These are phyloP conservation scores for Trichodelitschia bisporula DNA, from an alignment of 495 filamentous ascomycete species.

Conservation along the genomic window DNA sequence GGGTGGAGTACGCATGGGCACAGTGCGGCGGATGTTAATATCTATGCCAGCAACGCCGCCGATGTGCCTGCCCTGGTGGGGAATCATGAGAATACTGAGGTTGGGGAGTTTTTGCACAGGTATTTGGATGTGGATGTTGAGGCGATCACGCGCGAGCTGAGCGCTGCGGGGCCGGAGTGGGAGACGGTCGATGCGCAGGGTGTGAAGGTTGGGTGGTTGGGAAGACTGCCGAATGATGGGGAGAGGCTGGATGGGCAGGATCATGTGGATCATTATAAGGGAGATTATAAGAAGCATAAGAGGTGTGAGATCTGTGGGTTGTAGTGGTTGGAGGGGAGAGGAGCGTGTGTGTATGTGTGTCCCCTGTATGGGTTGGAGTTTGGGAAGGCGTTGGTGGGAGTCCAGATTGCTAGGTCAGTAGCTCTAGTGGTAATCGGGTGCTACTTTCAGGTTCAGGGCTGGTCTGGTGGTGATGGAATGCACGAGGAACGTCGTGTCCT, in stretches of 20 bases:
- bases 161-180: constrained; percentile 23
- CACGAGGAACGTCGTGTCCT: too few relatives aligned
- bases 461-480: too few relatives aligned
- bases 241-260: constrained; percentile 16
- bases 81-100: constrained; percentile 87
- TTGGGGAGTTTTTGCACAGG: constrained; percentile 53
- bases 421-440: too few relatives aligned
- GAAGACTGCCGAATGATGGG: constrained; percentile 10
- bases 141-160: constrained; percentile 46
- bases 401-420: too few relatives aligned
- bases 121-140: constrained; percentile 66
- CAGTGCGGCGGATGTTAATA: constrained; percentile 64
- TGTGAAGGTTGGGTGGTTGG: constrained; percentile 12
- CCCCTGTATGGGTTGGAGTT: too few relatives aligned
- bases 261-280: constrained; percentile 16
- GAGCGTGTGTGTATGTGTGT: too few relatives aligned
- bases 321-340: too few relatives aligned
- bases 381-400: too few relatives aligned
- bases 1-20: constrained; percentile 89
- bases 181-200: constrained; percentile 4
- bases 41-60: constrained; percentile 37
- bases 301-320: constrained; percentile 8
- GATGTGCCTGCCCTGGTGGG: constrained; percentile 32
- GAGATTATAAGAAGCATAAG: constrained; percentile 14
- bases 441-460: too few relatives aligned